A percentile compares a stretch with the other conserved stretches of the same genome.
Conservation (phyloP, 306 rosid genomes). For the Albizia julibrissin region DNA sequence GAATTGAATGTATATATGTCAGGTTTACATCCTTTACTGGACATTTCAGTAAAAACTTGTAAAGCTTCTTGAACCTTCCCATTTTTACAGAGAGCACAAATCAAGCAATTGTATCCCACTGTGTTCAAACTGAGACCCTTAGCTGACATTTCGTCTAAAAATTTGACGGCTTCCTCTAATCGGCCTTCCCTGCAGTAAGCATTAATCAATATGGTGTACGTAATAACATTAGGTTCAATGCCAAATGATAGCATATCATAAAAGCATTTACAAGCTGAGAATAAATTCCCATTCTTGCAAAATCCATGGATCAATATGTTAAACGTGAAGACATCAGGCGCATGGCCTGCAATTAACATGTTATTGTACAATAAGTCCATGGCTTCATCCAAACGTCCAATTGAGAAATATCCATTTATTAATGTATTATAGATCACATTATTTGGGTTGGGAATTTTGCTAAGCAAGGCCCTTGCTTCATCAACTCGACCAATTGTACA, state of each 20-base stretch:
- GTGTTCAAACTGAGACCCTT: constrained; percentile 68
- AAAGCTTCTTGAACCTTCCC: constrained; percentile 66
- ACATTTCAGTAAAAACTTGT: constrained; percentile 60
- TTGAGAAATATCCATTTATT: constrained; percentile 75
- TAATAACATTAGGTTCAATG: constrained; percentile 72
- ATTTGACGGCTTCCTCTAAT: constrained; percentile 57
- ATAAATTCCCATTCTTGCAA: constrained; percentile 70
- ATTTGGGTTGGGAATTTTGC: constrained; percentile 64
- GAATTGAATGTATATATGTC: constrained; percentile 80
- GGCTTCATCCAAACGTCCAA: constrained; percentile 74
- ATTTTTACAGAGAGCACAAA: constrained; percentile 62
- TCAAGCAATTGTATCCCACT: constrained; percentile 81
- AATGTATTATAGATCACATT: constrained; percentile 65
- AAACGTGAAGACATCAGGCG: constrained; percentile 76
- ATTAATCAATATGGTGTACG: constrained; percentile 76
- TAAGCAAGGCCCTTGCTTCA: constrained; percentile 69
- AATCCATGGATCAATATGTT: constrained; percentile 79
- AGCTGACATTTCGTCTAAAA: constrained; percentile 70
- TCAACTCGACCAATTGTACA: constrained; percentile 72
- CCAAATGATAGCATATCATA: constrained; percentile 66
- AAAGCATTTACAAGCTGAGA: constrained; percentile 65
- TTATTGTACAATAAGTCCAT: constrained; percentile 51
- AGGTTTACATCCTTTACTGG: constrained; percentile 77
- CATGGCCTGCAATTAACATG: constrained; percentile 59
- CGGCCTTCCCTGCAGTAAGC: constrained; percentile 73